These are phyloP conservation scores for Hapsidospora chrysogenum DNA, from an alignment of 495 filamentous ascomycete species.

Conservation along the genomic window DNA sequence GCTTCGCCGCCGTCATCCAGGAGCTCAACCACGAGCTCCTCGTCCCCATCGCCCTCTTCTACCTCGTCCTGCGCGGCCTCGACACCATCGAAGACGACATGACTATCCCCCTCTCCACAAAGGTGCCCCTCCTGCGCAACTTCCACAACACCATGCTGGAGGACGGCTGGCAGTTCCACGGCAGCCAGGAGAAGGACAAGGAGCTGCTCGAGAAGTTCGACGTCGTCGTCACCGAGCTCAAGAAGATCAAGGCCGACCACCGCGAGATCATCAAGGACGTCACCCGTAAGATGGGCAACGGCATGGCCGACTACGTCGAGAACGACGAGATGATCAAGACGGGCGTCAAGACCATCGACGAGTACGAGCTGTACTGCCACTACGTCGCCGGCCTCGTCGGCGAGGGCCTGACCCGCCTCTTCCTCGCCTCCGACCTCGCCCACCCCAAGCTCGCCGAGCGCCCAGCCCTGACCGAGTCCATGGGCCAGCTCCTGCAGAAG, in stretches of 20 bases:
- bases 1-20: conserved; percentile 85
- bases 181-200: conserved; percentile 85
- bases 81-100: conserved; percentile 99
- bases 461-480: conserved; percentile 70
- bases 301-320: conserved; percentile 88
- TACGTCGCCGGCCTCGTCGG: conserved; percentile 96
- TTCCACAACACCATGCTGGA: conserved; percentile 64
- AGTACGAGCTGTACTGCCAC: conserved; percentile 93
- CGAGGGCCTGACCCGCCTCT: conserved; percentile 79
- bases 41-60: conserved; percentile 83
- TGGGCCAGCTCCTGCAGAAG: conserved; percentile 96
- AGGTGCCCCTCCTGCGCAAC: conserved; percentile 71
- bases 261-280: conserved; percentile 79
- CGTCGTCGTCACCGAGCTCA: conserved; percentile 70
- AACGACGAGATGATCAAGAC: conserved; percentile 64
- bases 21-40: conserved; percentile 89
- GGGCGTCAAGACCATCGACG: conserved; percentile 65
- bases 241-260: conserved; percentile 55
- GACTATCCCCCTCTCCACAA: conserved; percentile 62
- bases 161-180: conserved; percentile 80
- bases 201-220: conserved; percentile 85
- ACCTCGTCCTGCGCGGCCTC: conserved; percentile 73
- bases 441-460: conserved; percentile 71
- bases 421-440: conserved; percentile 74
- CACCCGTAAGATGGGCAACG: conserved; percentile 87